Percentiles rank a stretch among this genome's conserved stretches.
Evolutionary conservation across 1,284 basidiomycete species (phyloP).

Genomic region (Vanrija humicola): DNA sequence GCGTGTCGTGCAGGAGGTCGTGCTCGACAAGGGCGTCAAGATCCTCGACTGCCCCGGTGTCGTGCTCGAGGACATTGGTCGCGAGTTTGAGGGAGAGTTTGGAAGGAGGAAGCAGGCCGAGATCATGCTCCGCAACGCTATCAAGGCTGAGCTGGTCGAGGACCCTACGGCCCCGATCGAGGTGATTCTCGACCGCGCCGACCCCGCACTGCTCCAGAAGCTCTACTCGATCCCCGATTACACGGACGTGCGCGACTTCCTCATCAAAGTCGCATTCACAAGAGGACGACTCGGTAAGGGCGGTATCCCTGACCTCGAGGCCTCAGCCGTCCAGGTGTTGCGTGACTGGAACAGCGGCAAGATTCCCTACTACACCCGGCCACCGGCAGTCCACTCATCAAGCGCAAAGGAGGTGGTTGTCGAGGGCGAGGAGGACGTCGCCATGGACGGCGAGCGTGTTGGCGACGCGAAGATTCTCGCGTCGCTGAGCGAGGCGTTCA

Average conservation of each 20-base stretch:
- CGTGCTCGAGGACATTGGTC: slow-evolving; percentile 60
- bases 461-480: slow-evolving; percentile 46
- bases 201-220: slow-evolving; percentile 64
- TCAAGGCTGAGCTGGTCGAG: slow-evolving; percentile 86
- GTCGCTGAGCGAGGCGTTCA: slow-evolving; percentile 45
- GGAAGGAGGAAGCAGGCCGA: slow-evolving; percentile 60
- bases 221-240: slow-evolving; percentile 77
- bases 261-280: slow-evolving; percentile 83
- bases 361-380: slow-evolving; percentile 80
- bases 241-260: slow-evolving; percentile 70
- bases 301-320: slow-evolving; percentile 82
- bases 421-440: slow-evolving; percentile 28
- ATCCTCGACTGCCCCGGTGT: slow-evolving; percentile 96
- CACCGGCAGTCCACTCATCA: slow-evolving; percentile 63
- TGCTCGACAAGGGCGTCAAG: slow-evolving; percentile 85
- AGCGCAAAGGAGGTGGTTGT: slow-evolving; percentile 8
- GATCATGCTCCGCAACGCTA: slow-evolving; percentile 81
- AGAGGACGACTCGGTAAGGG: slow-evolving; percentile 85
- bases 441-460: slow-evolving; percentile 34
- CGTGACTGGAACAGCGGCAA: slow-evolving; percentile 96
- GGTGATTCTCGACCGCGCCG: slow-evolving; percentile 71
- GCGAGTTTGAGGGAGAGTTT: slow-evolving; percentile 55
- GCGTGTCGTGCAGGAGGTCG: slow-evolving; percentile 87
- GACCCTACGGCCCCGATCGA: slow-evolving; percentile 88
- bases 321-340: slow-evolving; percentile 77